These are phyloP conservation scores for Diplodia scrobiculata DNA, from an alignment of 2,329 filamentous ascomycete genomes.

Conservation along the genomic window DNA sequence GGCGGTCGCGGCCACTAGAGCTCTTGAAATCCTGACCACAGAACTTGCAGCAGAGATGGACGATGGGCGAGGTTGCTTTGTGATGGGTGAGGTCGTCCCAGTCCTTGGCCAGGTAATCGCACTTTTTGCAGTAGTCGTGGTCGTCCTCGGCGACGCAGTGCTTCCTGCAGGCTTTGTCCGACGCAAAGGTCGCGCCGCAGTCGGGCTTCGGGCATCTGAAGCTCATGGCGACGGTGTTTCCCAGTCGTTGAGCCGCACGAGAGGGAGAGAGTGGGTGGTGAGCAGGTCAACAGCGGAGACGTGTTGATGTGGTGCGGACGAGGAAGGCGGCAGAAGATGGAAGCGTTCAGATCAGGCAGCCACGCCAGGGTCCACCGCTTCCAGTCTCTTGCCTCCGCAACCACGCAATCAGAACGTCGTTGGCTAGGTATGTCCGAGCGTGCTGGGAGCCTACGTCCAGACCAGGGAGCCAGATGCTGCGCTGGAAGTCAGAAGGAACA, in stretches of 20 bases:
- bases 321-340: background rate
- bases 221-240: background rate
- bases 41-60: conserved; percentile 58
- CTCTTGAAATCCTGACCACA: conserved; percentile 61
- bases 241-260: background rate
- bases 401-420: background rate
- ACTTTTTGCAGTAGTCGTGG: conserved; percentile 53
- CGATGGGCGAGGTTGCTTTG: conserved; percentile 46
- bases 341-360: background rate
- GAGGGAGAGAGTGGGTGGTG: background rate
- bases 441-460: background rate
- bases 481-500: no score
- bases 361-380: background rate
- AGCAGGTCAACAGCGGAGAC: background rate
- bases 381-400: background rate
- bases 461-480: background rate
- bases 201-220: conserved; percentile 48
- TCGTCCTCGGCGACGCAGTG: conserved; percentile 54
- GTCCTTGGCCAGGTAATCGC: conserved; percentile 50
- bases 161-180: conserved; percentile 49
- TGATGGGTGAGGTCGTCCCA: conserved; percentile 53
- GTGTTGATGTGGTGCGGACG: background rate
- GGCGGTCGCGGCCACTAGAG: conserved; percentile 53
- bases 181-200: conserved; percentile 53
- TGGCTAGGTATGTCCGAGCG: background rate